Base-by-base conservation (phyloP, 768 basidiomycete genomes). In the Mycena belliarum region DNA sequence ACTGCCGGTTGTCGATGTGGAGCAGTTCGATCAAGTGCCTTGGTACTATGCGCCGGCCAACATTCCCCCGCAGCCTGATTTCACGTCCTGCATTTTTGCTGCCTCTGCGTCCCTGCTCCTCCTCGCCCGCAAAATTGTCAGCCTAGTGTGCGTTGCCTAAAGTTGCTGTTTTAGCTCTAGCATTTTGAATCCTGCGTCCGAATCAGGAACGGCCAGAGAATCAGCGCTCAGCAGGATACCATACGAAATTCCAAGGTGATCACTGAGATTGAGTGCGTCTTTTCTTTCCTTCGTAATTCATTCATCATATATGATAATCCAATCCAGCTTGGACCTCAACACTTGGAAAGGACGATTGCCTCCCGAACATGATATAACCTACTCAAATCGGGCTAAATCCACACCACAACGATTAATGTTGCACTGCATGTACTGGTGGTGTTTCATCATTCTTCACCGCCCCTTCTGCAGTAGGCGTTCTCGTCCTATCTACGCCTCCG, bases 391-490 rank as follows among this genome's bases (percentile, higher is more conserved):
- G 62, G 59, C 28, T 62, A 29, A 69, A 12, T 61, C 63, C 11
- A 59, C 73, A 60, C 20, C 74, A 70, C 59, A 65, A 68, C 23
- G 53, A 37, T 59, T 76, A 26, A 71, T 70, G 63, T 64, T 78
- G 37, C 73, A 77, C 52, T 64, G 68, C 44, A 55, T 65, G 40
- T 75, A 72, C 51, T 71, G 72, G 65, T 77, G 75, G 70, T 57
- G 69, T 23, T 64, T 69, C 43, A 74, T 77, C 29, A 64, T 77
- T 14, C 71, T 79, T 0, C 73, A 77, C 48, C 70, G 76, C 6
- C 76, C 76, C 4, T 64, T 64, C 37, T 64, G 61, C 54, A 52
- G 43, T 44, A 57, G 63, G 11, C 49, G 51, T 10, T 16, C 56
- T 6, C 40, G 42, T 11, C 45, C 55, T n/a, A 33, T 43, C 12